Conservation (phyloP, 2,329 filamentous ascomycete species). For the Albophoma yamanashiensis region DNA sequence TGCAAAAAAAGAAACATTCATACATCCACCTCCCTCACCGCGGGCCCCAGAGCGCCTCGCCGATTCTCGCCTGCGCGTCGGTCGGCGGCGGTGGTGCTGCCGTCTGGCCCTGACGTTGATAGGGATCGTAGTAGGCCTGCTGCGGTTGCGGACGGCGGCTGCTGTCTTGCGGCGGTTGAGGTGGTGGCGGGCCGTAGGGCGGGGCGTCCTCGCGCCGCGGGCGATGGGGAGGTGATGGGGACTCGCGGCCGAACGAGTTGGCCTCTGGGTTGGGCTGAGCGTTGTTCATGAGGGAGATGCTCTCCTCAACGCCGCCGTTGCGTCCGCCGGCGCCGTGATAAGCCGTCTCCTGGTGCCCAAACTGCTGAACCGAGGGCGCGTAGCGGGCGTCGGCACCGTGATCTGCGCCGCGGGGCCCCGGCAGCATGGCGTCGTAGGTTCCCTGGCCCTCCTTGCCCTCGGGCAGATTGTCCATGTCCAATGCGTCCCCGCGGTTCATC, state of each 20-base stretch:
- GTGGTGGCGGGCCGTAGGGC: neutral
- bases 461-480: slow-evolving; percentile 28
- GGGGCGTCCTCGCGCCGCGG: slow-evolving; percentile 1
- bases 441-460: slow-evolving; percentile 10
- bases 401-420: slow-evolving; percentile 3
- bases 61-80: slow-evolving; percentile 3
- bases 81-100: neutral
- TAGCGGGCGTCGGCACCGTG: slow-evolving; percentile 11
- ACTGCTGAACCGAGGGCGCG: slow-evolving; percentile 14
- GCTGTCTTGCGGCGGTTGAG: neutral
- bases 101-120: neutral
- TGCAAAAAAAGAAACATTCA: neutral
- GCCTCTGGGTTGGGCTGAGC: slow-evolving; percentile 18
- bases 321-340: slow-evolving; percentile 23
- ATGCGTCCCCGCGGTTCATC: slow-evolving; percentile 14
- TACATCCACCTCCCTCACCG: neutral
- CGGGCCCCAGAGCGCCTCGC: slow-evolving; percentile 7
- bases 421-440: slow-evolving; percentile 12
- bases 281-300: slow-evolving; percentile 30
- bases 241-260: neutral
- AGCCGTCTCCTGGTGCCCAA: slow-evolving; percentile 26
- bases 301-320: slow-evolving; percentile 20
- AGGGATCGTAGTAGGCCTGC: slow-evolving; percentile 1
- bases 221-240: slow-evolving; percentile 2
- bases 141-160: neutral